Evolutionary conservation across 208 protist species (phyloP).

Genomic region (Acanthamoeba royreba): DNA sequence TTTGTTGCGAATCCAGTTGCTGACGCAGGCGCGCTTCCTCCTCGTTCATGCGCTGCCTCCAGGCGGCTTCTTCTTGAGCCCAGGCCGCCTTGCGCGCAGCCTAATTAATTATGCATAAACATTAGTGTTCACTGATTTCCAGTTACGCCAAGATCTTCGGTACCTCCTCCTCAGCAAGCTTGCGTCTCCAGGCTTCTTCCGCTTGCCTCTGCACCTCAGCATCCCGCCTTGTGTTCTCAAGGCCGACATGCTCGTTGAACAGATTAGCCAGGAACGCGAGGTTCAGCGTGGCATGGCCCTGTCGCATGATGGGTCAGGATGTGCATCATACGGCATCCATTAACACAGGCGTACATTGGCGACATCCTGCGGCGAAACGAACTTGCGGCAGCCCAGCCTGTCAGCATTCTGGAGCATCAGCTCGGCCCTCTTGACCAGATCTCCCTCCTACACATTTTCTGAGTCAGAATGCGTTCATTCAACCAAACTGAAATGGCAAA

Average conservation of each 20-base stretch:
- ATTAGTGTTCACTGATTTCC: too few relatives aligned
- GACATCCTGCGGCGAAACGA: constrained; percentile 77
- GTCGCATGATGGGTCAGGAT: background rate
- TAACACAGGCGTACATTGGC: background rate
- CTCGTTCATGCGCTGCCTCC: constrained; percentile 16
- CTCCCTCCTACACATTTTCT: too few relatives aligned
- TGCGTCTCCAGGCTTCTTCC: background rate
- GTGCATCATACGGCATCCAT: background rate
- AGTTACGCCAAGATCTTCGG: background rate
- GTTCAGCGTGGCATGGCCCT: constrained; percentile 80
- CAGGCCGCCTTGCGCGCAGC: background rate
- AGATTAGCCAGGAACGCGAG: constrained; percentile 86
- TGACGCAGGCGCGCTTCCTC: constrained; percentile 56
- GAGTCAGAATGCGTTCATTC: too few relatives aligned
- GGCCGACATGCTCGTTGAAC: constrained; percentile 77
- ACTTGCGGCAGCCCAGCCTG: constrained; percentile 83
- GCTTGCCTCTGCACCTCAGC: background rate
- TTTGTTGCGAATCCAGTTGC: constrained; percentile 3
- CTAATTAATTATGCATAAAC: too few relatives aligned
- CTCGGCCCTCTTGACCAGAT: constrained; percentile 71
- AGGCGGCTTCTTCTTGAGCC: background rate
- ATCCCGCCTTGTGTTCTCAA: background rate
- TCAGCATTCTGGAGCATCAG: constrained; percentile 81
- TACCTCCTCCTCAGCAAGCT: constrained; percentile 42
- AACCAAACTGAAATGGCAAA: too few relatives aligned